Base-by-base conservation (phyloP, 164 flowering plant species). In the Magnolia sinica region DNA sequence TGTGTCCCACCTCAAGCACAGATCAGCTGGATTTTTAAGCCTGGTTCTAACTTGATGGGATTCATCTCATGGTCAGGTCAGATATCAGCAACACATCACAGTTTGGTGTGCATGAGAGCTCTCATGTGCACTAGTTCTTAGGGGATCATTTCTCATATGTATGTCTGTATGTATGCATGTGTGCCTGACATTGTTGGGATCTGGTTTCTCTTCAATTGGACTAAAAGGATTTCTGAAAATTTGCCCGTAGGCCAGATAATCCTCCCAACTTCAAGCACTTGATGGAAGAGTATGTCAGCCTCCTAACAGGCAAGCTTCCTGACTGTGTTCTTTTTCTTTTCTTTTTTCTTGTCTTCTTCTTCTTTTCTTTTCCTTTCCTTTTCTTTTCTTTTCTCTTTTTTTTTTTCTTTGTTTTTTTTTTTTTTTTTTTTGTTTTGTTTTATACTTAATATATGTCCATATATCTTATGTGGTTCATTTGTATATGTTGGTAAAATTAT, bases 251-350 rank as follows among this genome's bases (percentile, higher is more conserved):
- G 99, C 99, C 98, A 68, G 80, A 59, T 19, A 74, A 87, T 81
- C 99, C 97, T 76, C 78, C 86, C 29, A 84, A 86, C 75, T 90
- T 91, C 77, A 82, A 85, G 63, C 20, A 29, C 64, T 58, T 87
- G 78, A 88, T 93, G 96, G 96, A 91, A 86, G 94, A 93, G 79
- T 95, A 93, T 79, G 80, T 89, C 73, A 75, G 64, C 83, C 92
- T 86, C 67, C 88, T 96, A 85, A 89, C 90, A 87, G 97, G 99
- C 82, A 87, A 81, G 86, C 66, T 74, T 78, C n/a, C 65, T 50
- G 29, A 68, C 23, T 76, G 66, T 24, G 7, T 24, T 22, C 51
- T 23, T 22, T 20, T 11, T 52, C 23, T 7, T 11, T 6, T 52
- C 29, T 27, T 9, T 14, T 1, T 72, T 71, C 11, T 52, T 51